Conservation (phyloP, 345 rosid species). For the Melastoma malabathricum region DNA sequence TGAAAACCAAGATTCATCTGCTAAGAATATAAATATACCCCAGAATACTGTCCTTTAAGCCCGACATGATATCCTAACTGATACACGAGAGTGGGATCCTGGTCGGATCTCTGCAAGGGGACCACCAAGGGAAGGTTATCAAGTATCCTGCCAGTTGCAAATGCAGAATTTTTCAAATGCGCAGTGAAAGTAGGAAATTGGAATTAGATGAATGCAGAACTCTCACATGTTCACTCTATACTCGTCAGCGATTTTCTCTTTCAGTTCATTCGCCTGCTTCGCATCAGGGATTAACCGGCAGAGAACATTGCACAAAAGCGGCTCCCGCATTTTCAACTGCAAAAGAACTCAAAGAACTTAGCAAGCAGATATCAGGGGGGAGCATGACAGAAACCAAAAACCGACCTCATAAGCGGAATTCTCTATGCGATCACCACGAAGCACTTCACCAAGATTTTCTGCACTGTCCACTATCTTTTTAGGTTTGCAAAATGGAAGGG, state of each 20-base stretch:
- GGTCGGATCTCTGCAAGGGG: slow-evolving; percentile 59
- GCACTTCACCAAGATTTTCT: slow-evolving; percentile 97
- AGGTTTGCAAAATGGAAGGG: slow-evolving; percentile 64
- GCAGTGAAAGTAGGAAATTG: no score
- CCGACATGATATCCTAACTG: slow-evolving; percentile 93
- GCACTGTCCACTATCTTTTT: slow-evolving; percentile 69
- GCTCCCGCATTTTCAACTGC: slow-evolving; percentile 89
- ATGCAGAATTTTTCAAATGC: background rate
- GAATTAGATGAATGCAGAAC: background rate
- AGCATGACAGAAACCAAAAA: slow-evolving; percentile 1
- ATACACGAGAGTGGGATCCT: slow-evolving; percentile 49
- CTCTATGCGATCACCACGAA: slow-evolving; percentile 91
- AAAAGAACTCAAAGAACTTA: slow-evolving; percentile 11
- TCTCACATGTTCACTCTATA: slow-evolving; percentile 88
- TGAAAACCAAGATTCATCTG: background rate
- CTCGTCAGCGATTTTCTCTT: slow-evolving; percentile 87
- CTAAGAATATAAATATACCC: slow-evolving; percentile 37
- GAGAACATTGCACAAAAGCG: slow-evolving; percentile 60
- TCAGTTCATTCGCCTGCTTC: slow-evolving; percentile 51
- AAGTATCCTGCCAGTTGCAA: slow-evolving; percentile 59
- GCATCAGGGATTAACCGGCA: slow-evolving; percentile 46
- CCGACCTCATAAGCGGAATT: slow-evolving; percentile 74
- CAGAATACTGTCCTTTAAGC: slow-evolving; percentile 75
- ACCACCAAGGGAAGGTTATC: slow-evolving; percentile 94
- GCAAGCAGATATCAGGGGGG: background rate